phyloP scores from a whole-genome alignment of 495 filamentous ascomycete species.

The Neurospora sp. region DNA sequence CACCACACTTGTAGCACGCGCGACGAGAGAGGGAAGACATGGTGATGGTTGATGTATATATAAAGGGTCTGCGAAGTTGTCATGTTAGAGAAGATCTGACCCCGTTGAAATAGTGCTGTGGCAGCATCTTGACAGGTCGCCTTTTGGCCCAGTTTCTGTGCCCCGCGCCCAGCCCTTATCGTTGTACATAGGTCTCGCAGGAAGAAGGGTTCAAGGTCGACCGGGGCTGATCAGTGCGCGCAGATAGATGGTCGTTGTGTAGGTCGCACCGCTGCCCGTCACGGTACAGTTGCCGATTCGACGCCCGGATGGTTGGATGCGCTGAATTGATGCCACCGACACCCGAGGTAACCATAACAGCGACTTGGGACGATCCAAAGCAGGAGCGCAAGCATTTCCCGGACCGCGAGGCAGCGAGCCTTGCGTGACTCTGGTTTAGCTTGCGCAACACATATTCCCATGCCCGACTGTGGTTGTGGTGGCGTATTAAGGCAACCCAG shows the following conservation, averaged over 20 bases:
- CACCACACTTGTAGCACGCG: conserved; percentile 99
- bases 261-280: neutral
- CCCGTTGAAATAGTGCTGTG: neutral
- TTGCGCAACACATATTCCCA: neutral
- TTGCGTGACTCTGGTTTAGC: neutral
- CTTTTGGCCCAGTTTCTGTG: neutral
- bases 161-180: neutral
- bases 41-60: conserved; percentile 11
- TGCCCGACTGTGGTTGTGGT: neutral
- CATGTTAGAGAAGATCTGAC: neutral
- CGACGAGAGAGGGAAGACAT: conserved; percentile 95
- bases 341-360: neutral
- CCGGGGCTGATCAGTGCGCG: neutral
- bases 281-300: neutral
- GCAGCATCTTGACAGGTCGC: neutral
- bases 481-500: neutral
- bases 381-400: neutral
- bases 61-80: neutral
- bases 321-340: neutral
- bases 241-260: neutral
- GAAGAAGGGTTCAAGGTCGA: neutral
- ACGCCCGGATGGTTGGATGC: neutral
- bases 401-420: neutral
- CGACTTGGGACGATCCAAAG: neutral
- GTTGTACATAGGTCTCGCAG: neutral